Evolutionary conservation across 371 early-diverging fungal genomes (phyloP).

Genomic region (Syncephalastrum monosporum): DNA sequence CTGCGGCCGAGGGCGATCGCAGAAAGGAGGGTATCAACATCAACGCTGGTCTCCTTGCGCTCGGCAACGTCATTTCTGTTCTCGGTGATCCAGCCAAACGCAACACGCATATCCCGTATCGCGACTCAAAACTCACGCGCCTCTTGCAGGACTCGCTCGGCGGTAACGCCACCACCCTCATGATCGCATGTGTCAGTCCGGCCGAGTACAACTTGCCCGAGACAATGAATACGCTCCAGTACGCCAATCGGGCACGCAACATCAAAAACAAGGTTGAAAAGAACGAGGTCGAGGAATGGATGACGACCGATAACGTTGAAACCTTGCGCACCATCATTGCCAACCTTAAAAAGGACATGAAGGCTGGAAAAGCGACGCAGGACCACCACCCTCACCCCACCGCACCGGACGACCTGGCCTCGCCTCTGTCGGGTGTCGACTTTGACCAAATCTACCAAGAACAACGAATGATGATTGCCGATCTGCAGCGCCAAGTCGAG

Average conservation of each 20-base stretch:
- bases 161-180: slow-evolving; percentile 87
- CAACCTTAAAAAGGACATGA: slow-evolving; percentile 57
- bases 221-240: slow-evolving; percentile 89
- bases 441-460: slow-evolving; percentile 33
- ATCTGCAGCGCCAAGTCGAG: slow-evolving; percentile 44
- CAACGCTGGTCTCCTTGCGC: slow-evolving; percentile 95
- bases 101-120: slow-evolving; percentile 86
- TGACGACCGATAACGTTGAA: slow-evolving; percentile 59
- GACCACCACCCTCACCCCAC: slow-evolving; percentile 12
- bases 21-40: slow-evolving; percentile 98
- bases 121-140: slow-evolving; percentile 98
- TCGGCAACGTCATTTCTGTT: slow-evolving; percentile 99
- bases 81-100: slow-evolving; percentile 82
- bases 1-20: slow-evolving; percentile 92
- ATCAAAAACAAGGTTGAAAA: slow-evolving; percentile 81
- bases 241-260: slow-evolving; percentile 86
- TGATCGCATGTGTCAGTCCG: slow-evolving; percentile 93
- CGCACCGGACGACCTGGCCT: neutral
- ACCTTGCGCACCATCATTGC: slow-evolving; percentile 52
- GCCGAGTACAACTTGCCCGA: slow-evolving; percentile 83
- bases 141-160: slow-evolving; percentile 96
- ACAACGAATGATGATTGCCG: slow-evolving; percentile 33
- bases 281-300: slow-evolving; percentile 70
- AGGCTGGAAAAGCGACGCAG: neutral
- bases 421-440: slow-evolving; percentile 14